phyloP scores from a whole-genome alignment of 2,329 filamentous ascomycete species.

The Beauveria sp. region DNA sequence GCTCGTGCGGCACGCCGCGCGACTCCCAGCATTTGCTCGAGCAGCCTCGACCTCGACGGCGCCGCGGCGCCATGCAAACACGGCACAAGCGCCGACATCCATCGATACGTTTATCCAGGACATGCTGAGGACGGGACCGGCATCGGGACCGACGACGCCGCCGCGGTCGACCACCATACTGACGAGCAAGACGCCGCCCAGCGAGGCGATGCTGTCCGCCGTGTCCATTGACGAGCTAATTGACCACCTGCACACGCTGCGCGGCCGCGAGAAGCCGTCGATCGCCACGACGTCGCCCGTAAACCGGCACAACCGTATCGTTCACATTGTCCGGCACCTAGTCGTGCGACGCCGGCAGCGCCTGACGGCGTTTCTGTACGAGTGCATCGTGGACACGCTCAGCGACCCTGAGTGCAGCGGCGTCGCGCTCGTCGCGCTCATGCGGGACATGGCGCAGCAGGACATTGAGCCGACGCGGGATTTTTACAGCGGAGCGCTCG shows the following conservation, averaged over 20 bases:
- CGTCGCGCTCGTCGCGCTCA: conserved; percentile 50
- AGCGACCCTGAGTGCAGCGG: conserved; percentile 60
- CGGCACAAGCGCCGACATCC: conserved; percentile 16
- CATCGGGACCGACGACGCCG: neutral
- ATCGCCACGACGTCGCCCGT: conserved; percentile 15
- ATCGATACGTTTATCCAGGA: conserved; percentile 24
- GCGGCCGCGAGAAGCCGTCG: conserved; percentile 15
- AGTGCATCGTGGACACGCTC: conserved; percentile 68
- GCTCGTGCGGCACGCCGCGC: conserved; percentile 19
- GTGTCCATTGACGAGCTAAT: conserved; percentile 20
- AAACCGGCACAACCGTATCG: conserved; percentile 22
- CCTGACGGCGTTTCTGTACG: conserved; percentile 58
- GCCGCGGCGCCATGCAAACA: neutral
- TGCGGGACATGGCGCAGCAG: conserved; percentile 62
- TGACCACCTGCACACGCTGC: conserved; percentile 21
- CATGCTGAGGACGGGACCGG: conserved; percentile 29
- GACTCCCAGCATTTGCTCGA: conserved; percentile 20
- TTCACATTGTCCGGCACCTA: conserved; percentile 48
- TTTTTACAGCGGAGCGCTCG: conserved; percentile 63
- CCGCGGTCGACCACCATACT: neutral
- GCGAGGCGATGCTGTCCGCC: conserved; percentile 13
- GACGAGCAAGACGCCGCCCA: conserved; percentile 13
- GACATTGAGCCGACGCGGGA: conserved; percentile 56
- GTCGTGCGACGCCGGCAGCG: conserved; percentile 46
- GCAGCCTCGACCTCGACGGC: neutral